These are phyloP conservation scores for Termitomyces sp. DNA, from an alignment of 768 basidiomycete genomes.

Conservation along the genomic window DNA sequence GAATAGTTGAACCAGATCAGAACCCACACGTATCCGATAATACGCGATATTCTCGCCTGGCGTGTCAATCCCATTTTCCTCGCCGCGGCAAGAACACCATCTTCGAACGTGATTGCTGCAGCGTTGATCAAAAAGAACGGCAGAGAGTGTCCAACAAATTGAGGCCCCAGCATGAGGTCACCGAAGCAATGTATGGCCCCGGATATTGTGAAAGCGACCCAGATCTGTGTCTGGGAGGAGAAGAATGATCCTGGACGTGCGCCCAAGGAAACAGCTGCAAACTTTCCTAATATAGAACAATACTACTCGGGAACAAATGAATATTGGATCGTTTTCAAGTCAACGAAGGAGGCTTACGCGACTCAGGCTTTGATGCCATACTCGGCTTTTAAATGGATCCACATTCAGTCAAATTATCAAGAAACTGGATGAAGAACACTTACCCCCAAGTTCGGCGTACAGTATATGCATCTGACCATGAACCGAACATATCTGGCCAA, in stretches of 20 bases:
- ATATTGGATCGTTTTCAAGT: not conserved
- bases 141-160: not conserved
- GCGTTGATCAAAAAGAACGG: slow-evolving; percentile 4
- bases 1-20: not conserved
- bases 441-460: slow-evolving; percentile 7
- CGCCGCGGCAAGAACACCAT: not conserved
- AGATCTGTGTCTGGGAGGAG: not conserved
- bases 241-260: not conserved
- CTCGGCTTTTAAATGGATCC: not conserved
- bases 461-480: slow-evolving; percentile 4
- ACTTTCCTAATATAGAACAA: not conserved
- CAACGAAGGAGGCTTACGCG: slow-evolving; percentile 1
- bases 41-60: not conserved
- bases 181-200: slow-evolving; percentile 6
- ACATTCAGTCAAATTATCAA: not conserved
- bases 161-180: slow-evolving; percentile 3
- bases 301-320: not conserved
- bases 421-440: not conserved
- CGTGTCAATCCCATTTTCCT: not conserved
- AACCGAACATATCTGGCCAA: slow-evolving; percentile 7
- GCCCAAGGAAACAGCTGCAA: not conserved
- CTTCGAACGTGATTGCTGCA: slow-evolving; percentile 1
- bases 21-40: slow-evolving; percentile 5
- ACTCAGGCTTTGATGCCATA: slow-evolving; percentile 7
- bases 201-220: slow-evolving; percentile 1